Evolutionary conservation across 257 asterid species (phyloP).

Genomic region (Ehretia macrophylla): DNA sequence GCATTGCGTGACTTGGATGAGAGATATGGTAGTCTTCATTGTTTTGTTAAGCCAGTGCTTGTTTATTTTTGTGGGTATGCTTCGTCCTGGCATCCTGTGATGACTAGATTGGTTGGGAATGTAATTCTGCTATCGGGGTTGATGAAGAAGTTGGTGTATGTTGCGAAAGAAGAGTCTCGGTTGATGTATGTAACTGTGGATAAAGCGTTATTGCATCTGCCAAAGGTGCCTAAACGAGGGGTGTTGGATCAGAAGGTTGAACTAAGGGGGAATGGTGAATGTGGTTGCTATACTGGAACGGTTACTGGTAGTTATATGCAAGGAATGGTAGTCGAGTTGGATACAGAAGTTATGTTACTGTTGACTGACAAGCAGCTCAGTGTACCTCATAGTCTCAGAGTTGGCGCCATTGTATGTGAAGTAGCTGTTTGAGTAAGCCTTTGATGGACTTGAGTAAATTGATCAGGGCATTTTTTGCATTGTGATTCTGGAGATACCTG

Average conservation of each 20-base stretch:
- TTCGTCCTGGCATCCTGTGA: conserved; percentile 74
- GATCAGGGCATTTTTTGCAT: no score
- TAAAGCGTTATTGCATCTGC: conserved; percentile 42
- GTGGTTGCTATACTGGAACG: conserved; percentile 63
- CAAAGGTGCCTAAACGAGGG: conserved; percentile 27
- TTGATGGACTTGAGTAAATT: neutral
- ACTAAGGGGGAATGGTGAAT: conserved; percentile 51
- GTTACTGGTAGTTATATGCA: conserved; percentile 72
- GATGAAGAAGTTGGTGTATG: conserved; percentile 56
- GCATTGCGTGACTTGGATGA: conserved; percentile 25
- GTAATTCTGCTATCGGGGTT: conserved; percentile 47
- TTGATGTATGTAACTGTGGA: conserved; percentile 64
- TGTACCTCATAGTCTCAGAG: conserved; percentile 77
- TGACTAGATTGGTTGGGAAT: conserved; percentile 43
- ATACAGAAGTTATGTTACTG: conserved; percentile 54
- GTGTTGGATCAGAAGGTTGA: conserved; percentile 6
- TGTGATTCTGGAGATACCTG: neutral
- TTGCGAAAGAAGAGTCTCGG: conserved; percentile 52
- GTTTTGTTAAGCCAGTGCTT: conserved; percentile 36
- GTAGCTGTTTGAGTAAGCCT: conserved; percentile 1
- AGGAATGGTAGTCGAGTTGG: conserved; percentile 87
- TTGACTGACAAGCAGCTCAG: conserved; percentile 54
- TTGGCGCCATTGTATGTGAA: conserved; percentile 75
- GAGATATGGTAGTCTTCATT: conserved; percentile 32
- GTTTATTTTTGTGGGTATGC: conserved; percentile 61